phyloP scores from a whole-genome alignment of 129 eudicot genomes.

The Solidago caesia region DNA sequence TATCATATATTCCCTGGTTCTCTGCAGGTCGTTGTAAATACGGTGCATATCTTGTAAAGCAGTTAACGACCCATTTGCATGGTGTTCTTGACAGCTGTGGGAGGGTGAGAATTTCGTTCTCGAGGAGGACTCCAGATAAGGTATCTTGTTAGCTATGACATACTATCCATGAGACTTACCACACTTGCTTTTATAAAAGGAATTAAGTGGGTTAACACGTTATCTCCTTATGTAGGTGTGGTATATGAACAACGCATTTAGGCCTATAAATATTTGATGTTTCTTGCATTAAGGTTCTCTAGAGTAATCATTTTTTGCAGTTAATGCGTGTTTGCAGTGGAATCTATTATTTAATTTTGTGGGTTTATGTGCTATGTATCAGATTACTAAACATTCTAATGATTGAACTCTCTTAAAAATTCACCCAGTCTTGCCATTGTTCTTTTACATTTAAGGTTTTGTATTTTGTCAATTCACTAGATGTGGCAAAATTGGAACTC shows the following conservation, averaged over 20 bases:
- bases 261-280: neutral
- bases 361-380: too few relatives aligned
- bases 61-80: slow-evolving; percentile 56
- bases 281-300: neutral
- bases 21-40: slow-evolving; percentile 72
- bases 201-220: neutral
- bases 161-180: neutral
- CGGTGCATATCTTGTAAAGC: slow-evolving; percentile 78
- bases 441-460: too few relatives aligned
- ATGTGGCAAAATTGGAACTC: too few relatives aligned
- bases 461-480: too few relatives aligned
- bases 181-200: neutral
- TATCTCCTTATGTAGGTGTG: neutral
- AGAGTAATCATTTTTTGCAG: slow-evolving; percentile 1
- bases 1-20: slow-evolving; percentile 19
- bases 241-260: neutral
- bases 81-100: slow-evolving; percentile 85
- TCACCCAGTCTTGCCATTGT: too few relatives aligned
- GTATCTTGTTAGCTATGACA: slow-evolving; percentile 30
- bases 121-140: slow-evolving; percentile 94
- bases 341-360: too few relatives aligned
- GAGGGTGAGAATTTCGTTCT: slow-evolving; percentile 86
- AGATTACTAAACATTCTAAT: too few relatives aligned
- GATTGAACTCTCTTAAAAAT: too few relatives aligned
- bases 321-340: neutral